Evolutionary conservation across 176 grass and related monocot genomes (phyloP), one percentile per base, ranked within the genome.

Genomic region (Oryza glaberrima): DNA sequence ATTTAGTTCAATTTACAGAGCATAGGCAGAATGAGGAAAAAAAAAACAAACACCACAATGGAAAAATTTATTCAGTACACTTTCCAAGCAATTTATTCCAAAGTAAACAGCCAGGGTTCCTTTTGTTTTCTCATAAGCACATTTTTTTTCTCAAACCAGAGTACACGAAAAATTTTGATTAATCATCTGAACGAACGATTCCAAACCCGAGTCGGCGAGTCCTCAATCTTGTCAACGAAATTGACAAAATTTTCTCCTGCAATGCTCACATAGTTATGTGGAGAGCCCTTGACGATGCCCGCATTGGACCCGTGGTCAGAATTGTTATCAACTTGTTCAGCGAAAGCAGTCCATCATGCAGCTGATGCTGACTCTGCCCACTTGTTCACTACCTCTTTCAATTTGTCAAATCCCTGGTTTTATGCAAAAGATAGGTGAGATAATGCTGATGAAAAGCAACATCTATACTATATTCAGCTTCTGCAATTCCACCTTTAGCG

Each of bases 341-440:
- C 47, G 17, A 56, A 86, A 35, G 3, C 0, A 20, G 11, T 12
- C 66, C 63, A 77, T 92, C 56, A 94, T 12, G 84, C 87, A 9
- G 86, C 65, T 36, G 87, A 58, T 49, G 87, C 41, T 56, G 92
- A 51, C 63, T 76, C 73, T 46, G 58, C 88, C 93, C 93, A 95
- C 47, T 81, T 90, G 68, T 89, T 71, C 19, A 99, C 93, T 20
- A 94, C 77, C 23, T 86, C 91, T 82, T 90, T 89, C 90, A 99
- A 87, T 78, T 96, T 92, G 38, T 92, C 91, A 81, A 99, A 94
- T 71, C 96, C 96, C 96, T 99, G 88, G 20, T 22, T 61, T 63
- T 75, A 86, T 68, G 63, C 0, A 76, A 72, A 0, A 43, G 58
- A 83, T 38, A 35, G 22, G 11, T 64, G 52, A 69, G n/a, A 51